A percentile compares a stretch with the other conserved stretches of the same genome.
These are phyloP conservation scores for Penicillium polonicum DNA, from an alignment of 2,329 filamentous ascomycete genomes.

Conservation along the genomic window DNA sequence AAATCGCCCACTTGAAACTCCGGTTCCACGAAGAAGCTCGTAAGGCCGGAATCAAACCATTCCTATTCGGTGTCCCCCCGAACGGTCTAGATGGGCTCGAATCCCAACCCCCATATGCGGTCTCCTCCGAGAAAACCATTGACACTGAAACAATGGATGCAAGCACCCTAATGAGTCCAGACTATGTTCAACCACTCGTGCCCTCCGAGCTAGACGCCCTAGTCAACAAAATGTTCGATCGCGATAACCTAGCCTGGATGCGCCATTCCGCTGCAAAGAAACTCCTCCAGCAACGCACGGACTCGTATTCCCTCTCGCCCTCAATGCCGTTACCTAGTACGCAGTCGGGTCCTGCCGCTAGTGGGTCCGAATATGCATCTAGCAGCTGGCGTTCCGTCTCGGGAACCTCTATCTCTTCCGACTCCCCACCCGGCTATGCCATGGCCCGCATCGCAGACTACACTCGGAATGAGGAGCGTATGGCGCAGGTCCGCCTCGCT, in stretches of 20 bases:
- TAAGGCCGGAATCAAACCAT: slow-evolving; percentile 59
- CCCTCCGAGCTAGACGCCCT: slow-evolving; percentile 70
- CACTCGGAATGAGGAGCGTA: slow-evolving; percentile 58
- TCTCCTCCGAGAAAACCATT: slow-evolving; percentile 70
- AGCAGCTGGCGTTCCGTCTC: slow-evolving; percentile 11
- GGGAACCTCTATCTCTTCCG: slow-evolving; percentile 28
- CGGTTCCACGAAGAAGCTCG: slow-evolving; percentile 37
- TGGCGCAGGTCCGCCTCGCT: slow-evolving; percentile 69
- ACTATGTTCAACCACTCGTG: slow-evolving; percentile 79
- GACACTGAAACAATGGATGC: slow-evolving; percentile 88
- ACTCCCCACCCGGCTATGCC: slow-evolving; percentile 51
- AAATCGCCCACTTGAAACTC: slow-evolving; percentile 60
- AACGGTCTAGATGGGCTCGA: slow-evolving; percentile 24
- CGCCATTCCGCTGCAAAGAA: slow-evolving; percentile 82
- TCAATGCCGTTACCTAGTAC: slow-evolving; percentile 18
- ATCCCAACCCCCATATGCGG: slow-evolving; percentile 62
- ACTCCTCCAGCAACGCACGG: slow-evolving; percentile 67
- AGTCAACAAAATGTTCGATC: slow-evolving; percentile 72
- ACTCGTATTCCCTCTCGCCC: slow-evolving; percentile 22
- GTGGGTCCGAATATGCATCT: not conserved
- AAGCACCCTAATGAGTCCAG: slow-evolving; percentile 86
- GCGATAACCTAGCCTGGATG: slow-evolving; percentile 75
- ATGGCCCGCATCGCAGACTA: slow-evolving; percentile 62
- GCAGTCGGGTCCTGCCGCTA: slow-evolving; percentile 7
- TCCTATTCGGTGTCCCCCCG: slow-evolving; percentile 59